Conservation (phyloP, 164 flowering plant species). For the Kalanchoe fedtschenkoi region DNA sequence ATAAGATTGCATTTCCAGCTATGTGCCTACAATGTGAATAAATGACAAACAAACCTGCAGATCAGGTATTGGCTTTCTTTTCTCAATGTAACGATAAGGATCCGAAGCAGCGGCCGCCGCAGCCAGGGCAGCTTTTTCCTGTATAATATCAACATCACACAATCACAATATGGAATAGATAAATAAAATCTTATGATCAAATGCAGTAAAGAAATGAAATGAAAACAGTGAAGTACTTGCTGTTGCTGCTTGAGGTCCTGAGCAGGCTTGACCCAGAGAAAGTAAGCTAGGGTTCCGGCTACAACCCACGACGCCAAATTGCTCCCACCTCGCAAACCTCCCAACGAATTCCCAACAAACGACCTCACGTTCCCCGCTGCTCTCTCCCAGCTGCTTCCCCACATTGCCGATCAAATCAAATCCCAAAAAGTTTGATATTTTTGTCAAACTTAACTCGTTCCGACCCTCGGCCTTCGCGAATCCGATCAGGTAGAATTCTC, state of each 20-base stretch:
- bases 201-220: not conserved
- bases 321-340: slow-evolving; percentile 71
- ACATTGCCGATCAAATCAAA: not conserved
- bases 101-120: slow-evolving; percentile 38
- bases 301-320: slow-evolving; percentile 88
- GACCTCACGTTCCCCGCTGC: slow-evolving; percentile 54
- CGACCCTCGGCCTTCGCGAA: not conserved
- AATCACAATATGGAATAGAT: not conserved
- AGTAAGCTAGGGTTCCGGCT: slow-evolving; percentile 83
- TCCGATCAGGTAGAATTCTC: not conserved
- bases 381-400: slow-evolving; percentile 54
- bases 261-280: slow-evolving; percentile 88
- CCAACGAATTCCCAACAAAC: slow-evolving; percentile 61
- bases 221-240: slow-evolving; percentile 25
- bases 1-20: not conserved
- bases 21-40: not conserved
- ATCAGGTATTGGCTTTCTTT: slow-evolving; percentile 54
- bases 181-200: too few relatives aligned
- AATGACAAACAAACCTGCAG: not conserved
- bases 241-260: slow-evolving; percentile 73
- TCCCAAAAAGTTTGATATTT: not conserved
- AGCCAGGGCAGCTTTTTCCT: slow-evolving; percentile 68
- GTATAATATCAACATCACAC: slow-evolving; percentile 3
- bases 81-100: slow-evolving; percentile 62
- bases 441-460: not conserved